A percentile compares a stretch with the other conserved stretches of the same genome.
Evolutionary conservation across 2,329 filamentous ascomycete genomes (phyloP).

Genomic region (Plectosphaerella plurivora): DNA sequence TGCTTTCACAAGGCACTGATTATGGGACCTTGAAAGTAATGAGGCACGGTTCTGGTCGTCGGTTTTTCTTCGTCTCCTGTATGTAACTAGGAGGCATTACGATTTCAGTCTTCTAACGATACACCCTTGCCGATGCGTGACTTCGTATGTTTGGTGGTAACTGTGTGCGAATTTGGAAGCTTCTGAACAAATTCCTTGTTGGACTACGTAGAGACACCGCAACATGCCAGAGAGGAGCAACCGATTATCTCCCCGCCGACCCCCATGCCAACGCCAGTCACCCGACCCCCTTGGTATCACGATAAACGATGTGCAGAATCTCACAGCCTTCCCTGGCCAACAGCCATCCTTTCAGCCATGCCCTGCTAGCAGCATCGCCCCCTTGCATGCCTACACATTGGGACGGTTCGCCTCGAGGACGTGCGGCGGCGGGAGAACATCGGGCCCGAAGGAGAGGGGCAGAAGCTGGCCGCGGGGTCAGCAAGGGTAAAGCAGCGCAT

Average conservation of each 20-base stretch:
- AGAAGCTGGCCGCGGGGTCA: slow-evolving; percentile 46
- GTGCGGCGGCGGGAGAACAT: slow-evolving; percentile 42
- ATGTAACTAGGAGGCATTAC: slow-evolving; percentile 14
- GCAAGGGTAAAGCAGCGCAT: not conserved
- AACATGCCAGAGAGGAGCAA: too few species aligned
- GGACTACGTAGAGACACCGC: not conserved
- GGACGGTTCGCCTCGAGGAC: slow-evolving; percentile 9
- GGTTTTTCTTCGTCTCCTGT: slow-evolving; percentile 14
- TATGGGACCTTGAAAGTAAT: slow-evolving; percentile 14
- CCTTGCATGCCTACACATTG: not conserved
- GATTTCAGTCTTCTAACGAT: slow-evolving; percentile 10
- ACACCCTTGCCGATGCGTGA: not conserved
- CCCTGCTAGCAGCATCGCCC: not conserved
- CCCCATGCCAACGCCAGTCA: too few species aligned
- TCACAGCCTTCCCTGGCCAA: too few species aligned
- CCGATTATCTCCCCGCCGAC: too few species aligned
- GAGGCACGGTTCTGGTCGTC: slow-evolving; percentile 14
- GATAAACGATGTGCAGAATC: too few species aligned
- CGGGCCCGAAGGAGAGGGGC: slow-evolving; percentile 64
- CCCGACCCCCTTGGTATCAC: too few species aligned
- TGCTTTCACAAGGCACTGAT: slow-evolving; percentile 13
- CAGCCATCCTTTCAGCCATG: not conserved
- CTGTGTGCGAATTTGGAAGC: too few species aligned
- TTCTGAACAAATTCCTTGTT: not conserved
- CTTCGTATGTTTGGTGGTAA: not conserved